These are phyloP conservation scores for Orbilia blumenaviensis DNA, from an alignment of 2,329 filamentous ascomycete species.

Conservation along the genomic window DNA sequence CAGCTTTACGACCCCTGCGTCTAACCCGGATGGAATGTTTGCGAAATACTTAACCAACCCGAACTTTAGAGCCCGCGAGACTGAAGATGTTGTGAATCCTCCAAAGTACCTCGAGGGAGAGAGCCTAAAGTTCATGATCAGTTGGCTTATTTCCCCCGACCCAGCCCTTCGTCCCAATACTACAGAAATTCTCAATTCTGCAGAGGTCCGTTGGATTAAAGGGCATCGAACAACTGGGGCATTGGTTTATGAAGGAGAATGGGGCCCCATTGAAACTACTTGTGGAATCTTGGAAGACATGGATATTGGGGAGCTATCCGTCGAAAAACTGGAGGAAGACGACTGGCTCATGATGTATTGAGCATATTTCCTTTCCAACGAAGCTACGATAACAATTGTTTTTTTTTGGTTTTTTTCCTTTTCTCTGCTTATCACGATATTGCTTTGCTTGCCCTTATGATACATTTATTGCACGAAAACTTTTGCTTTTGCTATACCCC, in stretches of 20 bases:
- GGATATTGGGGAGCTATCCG: conserved; percentile 64
- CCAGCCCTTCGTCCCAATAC: conserved; percentile 77
- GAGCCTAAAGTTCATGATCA: conserved; percentile 83
- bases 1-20: conserved; percentile 38
- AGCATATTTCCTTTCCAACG: conserved; percentile 15
- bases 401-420: conserved; percentile 1
- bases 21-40: conserved; percentile 35
- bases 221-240: conserved; percentile 81
- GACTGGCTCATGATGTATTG: conserved; percentile 53
- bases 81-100: conserved; percentile 72
- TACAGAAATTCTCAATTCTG: conserved; percentile 75
- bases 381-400: conserved; percentile 23
- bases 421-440: conserved; percentile 27
- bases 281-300: conserved; percentile 71
- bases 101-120: conserved; percentile 91
- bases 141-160: conserved; percentile 84
- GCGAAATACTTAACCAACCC: conserved; percentile 47
- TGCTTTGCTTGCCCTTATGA: conserved; percentile 38
- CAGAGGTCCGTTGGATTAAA: conserved; percentile 82
- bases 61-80: conserved; percentile 55
- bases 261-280: conserved; percentile 79
- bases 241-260: conserved; percentile 95
- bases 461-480: conserved; percentile 34
- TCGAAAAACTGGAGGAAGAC: conserved; percentile 32
- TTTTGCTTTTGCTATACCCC: conserved; percentile 30